Evolutionary conservation across 495 filamentous ascomycete species (phyloP), one percentile per base, ranked within the genome.

Genomic region (Xeromyces bisporus): DNA sequence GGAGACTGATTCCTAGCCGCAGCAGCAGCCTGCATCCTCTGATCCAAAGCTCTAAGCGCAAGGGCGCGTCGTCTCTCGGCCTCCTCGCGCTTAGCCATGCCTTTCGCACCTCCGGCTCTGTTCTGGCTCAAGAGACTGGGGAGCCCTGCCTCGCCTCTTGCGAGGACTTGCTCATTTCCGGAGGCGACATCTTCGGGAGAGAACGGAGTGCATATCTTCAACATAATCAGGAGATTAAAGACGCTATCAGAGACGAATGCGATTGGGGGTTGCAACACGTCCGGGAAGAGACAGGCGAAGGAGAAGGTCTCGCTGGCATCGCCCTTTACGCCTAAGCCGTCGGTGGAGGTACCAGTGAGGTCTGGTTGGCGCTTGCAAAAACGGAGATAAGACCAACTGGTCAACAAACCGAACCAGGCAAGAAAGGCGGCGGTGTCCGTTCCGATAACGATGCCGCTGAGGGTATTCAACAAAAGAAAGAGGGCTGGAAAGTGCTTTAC

Each of bases 221-320:
- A 44, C 4, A 77, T 48, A 3, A 94, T 75, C 0, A 94, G 60
- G 9, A 75, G 42, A 26, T 67, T 63, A 52, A 86, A 94, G 13
- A 93, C 53, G 31, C 71, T 63, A 28, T 82, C 75, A 12, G 80
- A 70, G 18, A 94, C 46, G 30, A 69, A 64, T 12, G 77, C 66
- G 34, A 96, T 64, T 9, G 82, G 68, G 3, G 79, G 75, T 32
- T 92, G 82, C 10, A 83, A 61, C 17, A 74, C 71, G 26, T 91
- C 87, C 2, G 89, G 89, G 59, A 94, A 96, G 52, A 97, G 94
- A 46, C 81, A 79, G 37, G 86, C 76, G 47, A 93, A 92, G 21
- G 82, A 75, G 46, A 97, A 96, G 0, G 86, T 93, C 49, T 97
- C 89, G 43, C 78, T 86, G 11, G 91, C 84, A 46, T 97, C 89